These are phyloP conservation scores for Colletotrichum caudatum DNA, from an alignment of 2,329 filamentous ascomycete species.

Conservation along the genomic window DNA sequence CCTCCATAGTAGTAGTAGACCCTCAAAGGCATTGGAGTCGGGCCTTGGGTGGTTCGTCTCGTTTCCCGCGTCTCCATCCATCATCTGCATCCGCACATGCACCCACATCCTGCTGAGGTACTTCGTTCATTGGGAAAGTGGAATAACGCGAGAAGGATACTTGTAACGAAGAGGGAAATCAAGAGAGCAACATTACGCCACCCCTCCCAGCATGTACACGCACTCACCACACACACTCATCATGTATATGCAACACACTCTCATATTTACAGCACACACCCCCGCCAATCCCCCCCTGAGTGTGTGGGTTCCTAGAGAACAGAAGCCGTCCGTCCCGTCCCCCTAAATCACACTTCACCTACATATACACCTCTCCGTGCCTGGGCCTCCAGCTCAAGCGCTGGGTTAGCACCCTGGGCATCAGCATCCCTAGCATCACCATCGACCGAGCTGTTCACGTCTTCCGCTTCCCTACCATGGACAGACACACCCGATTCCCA, in stretches of 20 bases:
- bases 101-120: constrained; percentile 16
- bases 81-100: constrained; percentile 13
- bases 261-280: not conserved
- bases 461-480: not conserved
- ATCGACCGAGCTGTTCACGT: not conserved
- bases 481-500: not conserved
- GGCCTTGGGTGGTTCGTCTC: constrained; percentile 33
- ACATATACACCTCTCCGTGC: constrained; percentile 17
- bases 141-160: constrained; percentile 22
- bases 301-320: constrained; percentile 19
- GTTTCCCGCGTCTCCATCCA: constrained; percentile 32
- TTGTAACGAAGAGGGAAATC: not conserved
- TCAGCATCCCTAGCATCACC: not conserved
- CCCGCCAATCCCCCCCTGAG: constrained; percentile 19
- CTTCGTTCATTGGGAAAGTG: constrained; percentile 17
- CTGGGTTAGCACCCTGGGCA: not conserved
- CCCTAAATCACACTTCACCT: constrained; percentile 13
- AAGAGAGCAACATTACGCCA: not conserved
- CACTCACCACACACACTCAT: not conserved
- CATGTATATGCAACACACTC: not conserved
- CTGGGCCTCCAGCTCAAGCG: constrained; percentile 10
- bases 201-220: constrained; percentile 12
- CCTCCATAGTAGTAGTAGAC: not conserved
- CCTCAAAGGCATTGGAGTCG: constrained; percentile 11
- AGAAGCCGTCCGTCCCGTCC: constrained; percentile 11